These are phyloP conservation scores for Tephrocybe sp. DNA, from an alignment of 768 basidiomycete species.

Conservation along the genomic window DNA sequence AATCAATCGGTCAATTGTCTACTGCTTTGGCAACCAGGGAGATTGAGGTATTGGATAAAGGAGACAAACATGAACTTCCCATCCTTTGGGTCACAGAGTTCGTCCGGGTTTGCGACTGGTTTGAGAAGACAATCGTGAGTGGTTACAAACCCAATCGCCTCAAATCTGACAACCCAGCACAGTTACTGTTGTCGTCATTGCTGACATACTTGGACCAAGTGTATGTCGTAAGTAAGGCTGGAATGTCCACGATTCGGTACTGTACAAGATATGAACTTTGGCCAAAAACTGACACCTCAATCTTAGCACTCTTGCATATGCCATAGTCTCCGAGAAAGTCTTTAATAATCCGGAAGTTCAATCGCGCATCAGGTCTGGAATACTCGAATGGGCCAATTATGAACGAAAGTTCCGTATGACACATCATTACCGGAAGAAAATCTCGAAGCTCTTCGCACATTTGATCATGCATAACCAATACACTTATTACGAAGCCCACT, in stretches of 20 bases:
- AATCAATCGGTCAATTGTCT: constrained; percentile 43
- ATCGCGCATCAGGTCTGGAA: constrained; percentile 39
- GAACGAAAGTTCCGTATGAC: constrained; percentile 49
- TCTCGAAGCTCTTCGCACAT: constrained; percentile 55
- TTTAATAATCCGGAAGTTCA: constrained; percentile 49
- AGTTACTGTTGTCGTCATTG: constrained; percentile 62
- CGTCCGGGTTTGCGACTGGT: constrained; percentile 59
- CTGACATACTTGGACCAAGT: constrained; percentile 73
- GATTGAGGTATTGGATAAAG: constrained; percentile 22
- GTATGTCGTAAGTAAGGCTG: constrained; percentile 47
- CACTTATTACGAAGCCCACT: constrained; percentile 54
- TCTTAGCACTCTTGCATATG: constrained; percentile 55
- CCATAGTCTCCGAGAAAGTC: constrained; percentile 49
- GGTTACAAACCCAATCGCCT: not conserved
- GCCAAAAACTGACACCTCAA: not conserved
- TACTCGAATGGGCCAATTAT: constrained; percentile 51
- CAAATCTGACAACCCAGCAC: not conserved
- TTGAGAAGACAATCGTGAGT: constrained; percentile 63
- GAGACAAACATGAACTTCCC: constrained; percentile 10
- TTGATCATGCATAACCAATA: constrained; percentile 62
- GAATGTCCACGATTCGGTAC: constrained; percentile 47
- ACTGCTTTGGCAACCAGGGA: constrained; percentile 30
- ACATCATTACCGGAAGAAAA: constrained; percentile 37
- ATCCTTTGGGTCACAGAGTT: constrained; percentile 62
- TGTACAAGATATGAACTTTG: constrained; percentile 9